A percentile compares a stretch with the other conserved stretches of the same genome.
Conservation (phyloP, 2,329 filamentous ascomycete species). For the Cladosporium sp. region DNA sequence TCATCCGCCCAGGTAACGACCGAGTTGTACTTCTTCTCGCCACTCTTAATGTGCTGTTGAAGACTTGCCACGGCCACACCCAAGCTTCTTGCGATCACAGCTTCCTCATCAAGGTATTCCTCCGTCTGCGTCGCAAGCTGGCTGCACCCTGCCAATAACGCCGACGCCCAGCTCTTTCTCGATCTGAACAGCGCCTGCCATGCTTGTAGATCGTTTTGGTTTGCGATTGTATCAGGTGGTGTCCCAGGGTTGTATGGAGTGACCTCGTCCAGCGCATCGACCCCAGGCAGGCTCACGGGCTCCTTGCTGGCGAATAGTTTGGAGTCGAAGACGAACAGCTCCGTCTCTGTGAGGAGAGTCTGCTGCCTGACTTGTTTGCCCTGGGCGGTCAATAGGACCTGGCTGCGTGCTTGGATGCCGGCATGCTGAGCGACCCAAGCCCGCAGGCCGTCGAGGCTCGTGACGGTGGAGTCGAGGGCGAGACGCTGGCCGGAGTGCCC, state of each 20-base stretch:
- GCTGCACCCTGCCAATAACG: conserved; percentile 67
- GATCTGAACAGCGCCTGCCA: conserved; percentile 87
- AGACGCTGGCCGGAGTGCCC: conserved; percentile 90
- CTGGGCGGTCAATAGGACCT: conserved; percentile 82
- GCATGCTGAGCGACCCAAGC: conserved; percentile 75
- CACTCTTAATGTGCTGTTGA: conserved; percentile 68
- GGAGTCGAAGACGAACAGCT: conserved; percentile 91
- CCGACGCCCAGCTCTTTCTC: conserved; percentile 76
- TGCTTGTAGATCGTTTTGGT: conserved; percentile 77
- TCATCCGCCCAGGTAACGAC: conserved; percentile 69
- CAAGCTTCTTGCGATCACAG: conserved; percentile 75
- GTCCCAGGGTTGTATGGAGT: conserved; percentile 56
- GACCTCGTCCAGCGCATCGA: conserved; percentile 52
- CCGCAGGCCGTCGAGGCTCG: conserved; percentile 81
- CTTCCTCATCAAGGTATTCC: conserved; percentile 70
- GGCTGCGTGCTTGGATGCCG: conserved; percentile 71
- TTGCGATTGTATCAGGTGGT: conserved; percentile 76
- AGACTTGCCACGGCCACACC: conserved; percentile 85
- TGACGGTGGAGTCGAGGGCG: conserved; percentile 72
- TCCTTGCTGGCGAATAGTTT: conserved; percentile 35
- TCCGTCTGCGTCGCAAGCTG: conserved; percentile 63
- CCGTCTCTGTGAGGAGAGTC: conserved; percentile 78
- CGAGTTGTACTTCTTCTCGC: conserved; percentile 71
- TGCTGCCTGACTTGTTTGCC: conserved; percentile 83
- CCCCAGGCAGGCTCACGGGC: conserved; percentile 37